A percentile compares a stretch with the other conserved stretches of the same genome.
Conservation (phyloP, 192 early-diverging fungal genomes). For the Lobulomyces angularis region DNA sequence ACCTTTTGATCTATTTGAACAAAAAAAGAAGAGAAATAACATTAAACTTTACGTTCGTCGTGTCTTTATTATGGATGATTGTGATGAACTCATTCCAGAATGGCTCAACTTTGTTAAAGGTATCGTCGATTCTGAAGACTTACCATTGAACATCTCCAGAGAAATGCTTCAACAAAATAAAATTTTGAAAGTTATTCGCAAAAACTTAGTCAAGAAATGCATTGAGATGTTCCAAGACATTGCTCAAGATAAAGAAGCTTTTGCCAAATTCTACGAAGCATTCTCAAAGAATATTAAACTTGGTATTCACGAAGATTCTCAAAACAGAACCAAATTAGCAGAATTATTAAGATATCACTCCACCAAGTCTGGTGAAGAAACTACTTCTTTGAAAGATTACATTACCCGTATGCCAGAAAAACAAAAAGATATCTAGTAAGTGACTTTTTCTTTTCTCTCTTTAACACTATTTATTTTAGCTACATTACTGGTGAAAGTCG, state of each 20-base stretch:
- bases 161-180: slow-evolving; percentile 99
- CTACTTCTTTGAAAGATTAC: slow-evolving; percentile 99
- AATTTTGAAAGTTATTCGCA: slow-evolving; percentile 98
- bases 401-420: slow-evolving; percentile 99
- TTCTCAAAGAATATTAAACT: slow-evolving; percentile 99
- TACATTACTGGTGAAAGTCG: slow-evolving; percentile 91
- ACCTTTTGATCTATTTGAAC: slow-evolving; percentile 96
- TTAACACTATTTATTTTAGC: slow-evolving; percentile 6
- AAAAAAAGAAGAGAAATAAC: slow-evolving; percentile 99
- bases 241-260: slow-evolving; percentile 97
- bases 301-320: slow-evolving; percentile 95
- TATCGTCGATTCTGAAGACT: slow-evolving; percentile 99
- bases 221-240: slow-evolving; percentile 97
- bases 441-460: background rate
- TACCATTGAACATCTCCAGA: slow-evolving; percentile 99
- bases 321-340: slow-evolving; percentile 93
- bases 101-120: slow-evolving; percentile 99
- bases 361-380: slow-evolving; percentile 96
- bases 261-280: slow-evolving; percentile 97
- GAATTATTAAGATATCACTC: slow-evolving; percentile 96
- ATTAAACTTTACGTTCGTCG: slow-evolving; percentile 99
- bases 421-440: slow-evolving; percentile 99
- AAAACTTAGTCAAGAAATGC: slow-evolving; percentile 99
- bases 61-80: slow-evolving; percentile 99
- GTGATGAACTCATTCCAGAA: slow-evolving; percentile 97